A percentile compares a stretch with the other conserved stretches of the same genome.
Conservation (phyloP, 306 rosid genomes). For the Betula pendula region DNA sequence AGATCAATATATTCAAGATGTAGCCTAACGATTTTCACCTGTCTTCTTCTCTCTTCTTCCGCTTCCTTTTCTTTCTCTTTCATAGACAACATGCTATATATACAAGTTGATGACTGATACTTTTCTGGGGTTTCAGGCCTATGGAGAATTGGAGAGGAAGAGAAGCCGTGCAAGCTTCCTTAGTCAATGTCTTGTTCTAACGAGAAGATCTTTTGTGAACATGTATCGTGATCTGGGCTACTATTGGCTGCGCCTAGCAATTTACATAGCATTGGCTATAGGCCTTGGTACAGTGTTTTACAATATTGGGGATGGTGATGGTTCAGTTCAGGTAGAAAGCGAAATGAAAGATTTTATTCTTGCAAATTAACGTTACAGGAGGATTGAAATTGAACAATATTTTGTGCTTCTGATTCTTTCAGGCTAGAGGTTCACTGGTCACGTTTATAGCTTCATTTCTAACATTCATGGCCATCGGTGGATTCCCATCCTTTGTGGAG, state of each 20-base stretch:
- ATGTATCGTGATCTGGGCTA: slow-evolving; percentile 64
- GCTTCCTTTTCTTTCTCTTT: too few relatives aligned
- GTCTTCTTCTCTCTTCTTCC: too few relatives aligned
- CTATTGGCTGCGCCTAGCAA: slow-evolving; percentile 63
- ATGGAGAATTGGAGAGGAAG: slow-evolving; percentile 32
- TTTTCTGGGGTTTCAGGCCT: slow-evolving; percentile 30
- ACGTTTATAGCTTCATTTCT: slow-evolving; percentile 51
- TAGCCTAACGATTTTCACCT: too few relatives aligned
- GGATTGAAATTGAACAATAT: not conserved
- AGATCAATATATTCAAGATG: too few relatives aligned
- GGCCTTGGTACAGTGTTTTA: slow-evolving; percentile 57
- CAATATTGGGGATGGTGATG: slow-evolving; percentile 29
- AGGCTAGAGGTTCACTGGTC: slow-evolving; percentile 68
- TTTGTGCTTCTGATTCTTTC: slow-evolving; percentile 22
- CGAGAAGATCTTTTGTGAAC: slow-evolving; percentile 63
- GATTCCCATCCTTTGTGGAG: slow-evolving; percentile 75
- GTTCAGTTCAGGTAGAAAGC: slow-evolving; percentile 42
- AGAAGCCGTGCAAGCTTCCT: slow-evolving; percentile 53
- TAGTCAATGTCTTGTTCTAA: slow-evolving; percentile 58
- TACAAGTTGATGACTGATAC: not conserved
- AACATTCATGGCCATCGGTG: slow-evolving; percentile 75
- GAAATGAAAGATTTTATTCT: not conserved
- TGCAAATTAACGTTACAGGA: not conserved
- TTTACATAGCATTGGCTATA: slow-evolving; percentile 36
- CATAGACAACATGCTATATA: too few relatives aligned